phyloP scores from a whole-genome alignment of 2,329 filamentous ascomycete genomes.

The Fusarium penzigii region DNA sequence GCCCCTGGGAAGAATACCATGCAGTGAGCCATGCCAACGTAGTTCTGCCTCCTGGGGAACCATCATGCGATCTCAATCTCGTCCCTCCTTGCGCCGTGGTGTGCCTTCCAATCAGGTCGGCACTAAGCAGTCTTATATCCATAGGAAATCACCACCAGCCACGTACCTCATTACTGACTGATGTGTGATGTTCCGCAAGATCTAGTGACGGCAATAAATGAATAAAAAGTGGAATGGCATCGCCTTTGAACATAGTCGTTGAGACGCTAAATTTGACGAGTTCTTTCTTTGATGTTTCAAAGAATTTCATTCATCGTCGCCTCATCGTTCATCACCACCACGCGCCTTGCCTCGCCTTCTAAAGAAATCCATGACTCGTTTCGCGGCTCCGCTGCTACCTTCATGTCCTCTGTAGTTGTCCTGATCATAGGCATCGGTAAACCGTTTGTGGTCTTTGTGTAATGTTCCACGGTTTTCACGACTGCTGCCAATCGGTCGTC shows the following conservation, averaged over 20 bases:
- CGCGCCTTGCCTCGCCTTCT: slow-evolving; percentile 79
- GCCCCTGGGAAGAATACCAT: neutral
- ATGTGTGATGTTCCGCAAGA: slow-evolving; percentile 24
- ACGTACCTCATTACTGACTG: slow-evolving; percentile 30
- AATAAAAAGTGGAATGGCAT: slow-evolving; percentile 30
- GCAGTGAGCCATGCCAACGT: neutral
- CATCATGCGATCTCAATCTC: slow-evolving; percentile 27
- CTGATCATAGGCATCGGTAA: slow-evolving; percentile 86
- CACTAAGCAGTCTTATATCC: slow-evolving; percentile 17
- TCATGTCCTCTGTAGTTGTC: slow-evolving; percentile 65
- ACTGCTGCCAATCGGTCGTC: slow-evolving; percentile 39
- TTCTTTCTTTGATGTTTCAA: slow-evolving; percentile 23
- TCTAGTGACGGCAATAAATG: slow-evolving; percentile 24
- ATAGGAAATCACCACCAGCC: slow-evolving; percentile 21
- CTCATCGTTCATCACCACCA: slow-evolving; percentile 56
- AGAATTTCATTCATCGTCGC: slow-evolving; percentile 19
- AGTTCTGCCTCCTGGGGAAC: slow-evolving; percentile 18
- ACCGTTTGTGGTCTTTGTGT: slow-evolving; percentile 85
- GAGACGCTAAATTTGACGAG: slow-evolving; percentile 27
- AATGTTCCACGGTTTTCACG: slow-evolving; percentile 58
- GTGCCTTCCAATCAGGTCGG: slow-evolving; percentile 21
- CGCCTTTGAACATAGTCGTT: slow-evolving; percentile 25
- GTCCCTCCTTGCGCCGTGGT: slow-evolving; percentile 28
- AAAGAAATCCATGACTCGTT: slow-evolving; percentile 98
- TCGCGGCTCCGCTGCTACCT: slow-evolving; percentile 83